phyloP scores from a whole-genome alignment of 305 asterid species.

The Fraxinus velutina region DNA sequence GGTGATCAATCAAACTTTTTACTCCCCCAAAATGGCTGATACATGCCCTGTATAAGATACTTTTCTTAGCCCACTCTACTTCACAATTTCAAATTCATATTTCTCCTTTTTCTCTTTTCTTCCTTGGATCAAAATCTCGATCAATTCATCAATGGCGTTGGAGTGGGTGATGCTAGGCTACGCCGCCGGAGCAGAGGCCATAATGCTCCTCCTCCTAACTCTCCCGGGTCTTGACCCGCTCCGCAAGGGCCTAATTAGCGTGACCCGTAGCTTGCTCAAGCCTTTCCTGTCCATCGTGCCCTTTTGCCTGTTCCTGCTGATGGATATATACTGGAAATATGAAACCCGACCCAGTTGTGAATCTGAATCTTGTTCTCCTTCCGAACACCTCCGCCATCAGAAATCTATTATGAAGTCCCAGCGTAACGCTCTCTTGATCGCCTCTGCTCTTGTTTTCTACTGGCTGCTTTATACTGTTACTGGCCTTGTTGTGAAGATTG shows the following conservation, averaged over 20 bases:
- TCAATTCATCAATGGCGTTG: slow-evolving; percentile 53
- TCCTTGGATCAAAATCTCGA: slow-evolving; percentile 4
- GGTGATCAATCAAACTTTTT: too few relatives aligned
- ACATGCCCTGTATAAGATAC: slow-evolving; percentile 11
- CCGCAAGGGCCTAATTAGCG: slow-evolving; percentile 80
- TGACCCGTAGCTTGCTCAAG: slow-evolving; percentile 68
- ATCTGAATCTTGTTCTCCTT: slow-evolving; percentile 67
- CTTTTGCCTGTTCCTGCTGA: slow-evolving; percentile 73
- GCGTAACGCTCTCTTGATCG: slow-evolving; percentile 80
- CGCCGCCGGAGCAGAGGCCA: slow-evolving; percentile 88
- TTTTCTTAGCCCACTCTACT: slow-evolving; percentile 23
- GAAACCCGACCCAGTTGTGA: slow-evolving; percentile 76
- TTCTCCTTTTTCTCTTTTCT: background rate
- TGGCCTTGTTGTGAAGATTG: slow-evolving; percentile 68
- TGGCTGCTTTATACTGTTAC: slow-evolving; percentile 86
- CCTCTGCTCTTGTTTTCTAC: slow-evolving; percentile 67
- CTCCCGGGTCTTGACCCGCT: slow-evolving; percentile 67
- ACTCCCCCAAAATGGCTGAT: background rate
- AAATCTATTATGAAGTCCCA: slow-evolving; percentile 86
- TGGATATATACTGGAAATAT: slow-evolving; percentile 95
- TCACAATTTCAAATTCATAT: slow-evolving; percentile 12
- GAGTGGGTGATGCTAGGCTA: slow-evolving; percentile 92
- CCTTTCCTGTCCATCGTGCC: slow-evolving; percentile 80
- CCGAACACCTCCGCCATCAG: slow-evolving; percentile 88
- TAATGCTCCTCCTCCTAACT: slow-evolving; percentile 82